phyloP scores from a whole-genome alignment of 1,139 yeast genomes.

The Geotrichum histeridarum region DNA sequence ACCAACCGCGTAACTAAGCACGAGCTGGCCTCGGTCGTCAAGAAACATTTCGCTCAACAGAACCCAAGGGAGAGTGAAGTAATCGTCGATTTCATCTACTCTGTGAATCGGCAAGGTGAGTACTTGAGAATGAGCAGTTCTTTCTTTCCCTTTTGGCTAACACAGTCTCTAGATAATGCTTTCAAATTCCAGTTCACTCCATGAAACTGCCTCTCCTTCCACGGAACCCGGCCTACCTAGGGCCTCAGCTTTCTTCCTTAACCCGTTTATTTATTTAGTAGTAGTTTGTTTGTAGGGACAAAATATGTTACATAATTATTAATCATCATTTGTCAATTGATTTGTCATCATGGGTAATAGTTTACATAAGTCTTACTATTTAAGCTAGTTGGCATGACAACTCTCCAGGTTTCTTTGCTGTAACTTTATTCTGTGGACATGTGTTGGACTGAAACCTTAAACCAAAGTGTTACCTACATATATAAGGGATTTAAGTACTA shows the following conservation, averaged over 20 bases:
- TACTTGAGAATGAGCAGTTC: conserved; percentile 19
- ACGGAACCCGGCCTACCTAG: neutral
- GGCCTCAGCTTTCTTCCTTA: neutral
- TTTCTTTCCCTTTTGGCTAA: neutral
- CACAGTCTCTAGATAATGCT: conserved; percentile 30
- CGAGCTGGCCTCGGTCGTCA: conserved; percentile 53
- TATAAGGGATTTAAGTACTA: too few relatives aligned
- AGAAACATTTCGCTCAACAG: conserved; percentile 57
- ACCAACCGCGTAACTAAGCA: conserved; percentile 47
- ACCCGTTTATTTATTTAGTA: neutral
- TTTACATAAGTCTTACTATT: neutral
- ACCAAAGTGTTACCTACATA: too few relatives aligned
- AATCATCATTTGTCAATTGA: neutral
- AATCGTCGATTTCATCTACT: conserved; percentile 71
- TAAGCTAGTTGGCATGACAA: neutral
- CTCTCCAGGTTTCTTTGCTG: too few relatives aligned
- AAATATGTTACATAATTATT: neutral
- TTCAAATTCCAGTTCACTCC: conserved; percentile 37
- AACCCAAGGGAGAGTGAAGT: conserved; percentile 73
- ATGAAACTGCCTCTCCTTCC: neutral
- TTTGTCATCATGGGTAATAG: neutral
- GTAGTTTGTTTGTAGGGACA: neutral
- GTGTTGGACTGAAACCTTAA: too few relatives aligned
- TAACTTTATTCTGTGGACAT: too few relatives aligned
- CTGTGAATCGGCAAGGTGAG: conserved; percentile 60